Evolutionary conservation across 2,329 filamentous ascomycete genomes (phyloP).

Genomic region (Teratosphaeria nubilosa): DNA sequence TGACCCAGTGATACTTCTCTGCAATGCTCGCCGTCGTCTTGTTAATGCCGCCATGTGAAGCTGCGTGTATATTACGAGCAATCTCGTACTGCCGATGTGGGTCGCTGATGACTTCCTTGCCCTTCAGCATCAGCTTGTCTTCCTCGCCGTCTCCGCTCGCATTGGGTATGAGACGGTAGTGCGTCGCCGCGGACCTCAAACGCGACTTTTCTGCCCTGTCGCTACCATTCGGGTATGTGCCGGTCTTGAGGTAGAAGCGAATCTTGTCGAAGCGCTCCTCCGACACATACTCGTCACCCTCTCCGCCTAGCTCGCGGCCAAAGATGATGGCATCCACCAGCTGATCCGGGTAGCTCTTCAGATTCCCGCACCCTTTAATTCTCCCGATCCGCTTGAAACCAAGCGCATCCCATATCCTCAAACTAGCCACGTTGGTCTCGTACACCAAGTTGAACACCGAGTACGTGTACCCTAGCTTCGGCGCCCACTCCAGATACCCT

Average conservation of each 20-base stretch:
- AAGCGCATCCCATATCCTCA: slow-evolving; percentile 82
- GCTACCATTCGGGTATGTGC: slow-evolving; percentile 84
- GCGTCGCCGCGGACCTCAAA: slow-evolving; percentile 82
- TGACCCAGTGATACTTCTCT: slow-evolving; percentile 91
- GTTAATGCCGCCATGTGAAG: slow-evolving; percentile 86
- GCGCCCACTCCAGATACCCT: slow-evolving; percentile 43
- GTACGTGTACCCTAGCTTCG: slow-evolving; percentile 68
- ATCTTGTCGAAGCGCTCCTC: slow-evolving; percentile 99
- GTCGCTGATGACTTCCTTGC: slow-evolving; percentile 92
- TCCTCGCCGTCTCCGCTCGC: slow-evolving; percentile 39
- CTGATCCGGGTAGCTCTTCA: slow-evolving; percentile 38
- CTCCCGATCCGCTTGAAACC: slow-evolving; percentile 88
- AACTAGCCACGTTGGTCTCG: slow-evolving; percentile 84
- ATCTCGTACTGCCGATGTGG: slow-evolving; percentile 85
- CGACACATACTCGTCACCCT: slow-evolving; percentile 73
- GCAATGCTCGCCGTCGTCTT: slow-evolving; percentile 93
- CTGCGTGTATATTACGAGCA: slow-evolving; percentile 63
- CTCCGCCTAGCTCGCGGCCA: slow-evolving; percentile 51
- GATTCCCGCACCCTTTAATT: slow-evolving; percentile 47
- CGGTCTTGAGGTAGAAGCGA: slow-evolving; percentile 89
- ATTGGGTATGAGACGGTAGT: slow-evolving; percentile 66
- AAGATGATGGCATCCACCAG: slow-evolving; percentile 44
- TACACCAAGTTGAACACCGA: slow-evolving; percentile 92
- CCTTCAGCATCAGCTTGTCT: slow-evolving; percentile 89
- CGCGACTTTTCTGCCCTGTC: slow-evolving; percentile 93